phyloP scores from a whole-genome alignment of 129 eudicot genomes.

The Escallonia rubra region DNA sequence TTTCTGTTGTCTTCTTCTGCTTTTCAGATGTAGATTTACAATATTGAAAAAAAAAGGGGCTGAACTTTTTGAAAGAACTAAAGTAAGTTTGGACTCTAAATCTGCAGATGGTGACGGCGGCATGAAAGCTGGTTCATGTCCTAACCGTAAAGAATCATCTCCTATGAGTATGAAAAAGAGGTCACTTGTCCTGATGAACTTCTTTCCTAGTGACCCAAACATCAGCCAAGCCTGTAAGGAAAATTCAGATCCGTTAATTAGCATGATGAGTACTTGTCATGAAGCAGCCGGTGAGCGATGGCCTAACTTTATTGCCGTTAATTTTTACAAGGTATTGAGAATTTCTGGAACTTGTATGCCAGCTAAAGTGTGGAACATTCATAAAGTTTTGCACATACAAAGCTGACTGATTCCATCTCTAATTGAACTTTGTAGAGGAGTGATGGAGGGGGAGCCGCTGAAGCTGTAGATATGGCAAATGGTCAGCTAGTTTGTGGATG shows the following conservation, averaged over 20 bases:
- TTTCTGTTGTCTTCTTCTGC: neutral
- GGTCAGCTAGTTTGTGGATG: conserved; percentile 91
- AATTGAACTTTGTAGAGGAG: conserved; percentile 56
- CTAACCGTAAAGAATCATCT: conserved; percentile 86
- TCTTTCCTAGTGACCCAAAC: conserved; percentile 69
- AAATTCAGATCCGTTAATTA: conserved; percentile 73
- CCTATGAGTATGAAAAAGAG: conserved; percentile 65
- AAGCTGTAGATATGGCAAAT: conserved; percentile 85
- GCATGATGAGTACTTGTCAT: conserved; percentile 74
- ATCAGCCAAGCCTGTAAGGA: conserved; percentile 74
- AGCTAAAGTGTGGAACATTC: neutral
- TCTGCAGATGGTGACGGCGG: conserved; percentile 92
- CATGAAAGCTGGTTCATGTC: conserved; percentile 71
- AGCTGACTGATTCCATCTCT: too few species aligned
- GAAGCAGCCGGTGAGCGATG: conserved; percentile 61
- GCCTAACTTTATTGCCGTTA: conserved; percentile 93
- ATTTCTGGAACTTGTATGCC: neutral
- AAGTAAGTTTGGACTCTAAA: conserved; percentile 6
- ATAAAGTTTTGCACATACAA: neutral
- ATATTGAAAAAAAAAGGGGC: neutral
- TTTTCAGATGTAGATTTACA: neutral
- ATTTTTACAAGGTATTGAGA: conserved; percentile 74
- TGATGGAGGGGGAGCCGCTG: conserved; percentile 91
- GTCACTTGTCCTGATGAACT: conserved; percentile 82
- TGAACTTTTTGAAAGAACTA: neutral